Percentiles rank a stretch among this genome's conserved stretches.
These are phyloP conservation scores for Acanthamoeba pearcei DNA, from an alignment of 208 protist genomes.

Conservation along the genomic window DNA sequence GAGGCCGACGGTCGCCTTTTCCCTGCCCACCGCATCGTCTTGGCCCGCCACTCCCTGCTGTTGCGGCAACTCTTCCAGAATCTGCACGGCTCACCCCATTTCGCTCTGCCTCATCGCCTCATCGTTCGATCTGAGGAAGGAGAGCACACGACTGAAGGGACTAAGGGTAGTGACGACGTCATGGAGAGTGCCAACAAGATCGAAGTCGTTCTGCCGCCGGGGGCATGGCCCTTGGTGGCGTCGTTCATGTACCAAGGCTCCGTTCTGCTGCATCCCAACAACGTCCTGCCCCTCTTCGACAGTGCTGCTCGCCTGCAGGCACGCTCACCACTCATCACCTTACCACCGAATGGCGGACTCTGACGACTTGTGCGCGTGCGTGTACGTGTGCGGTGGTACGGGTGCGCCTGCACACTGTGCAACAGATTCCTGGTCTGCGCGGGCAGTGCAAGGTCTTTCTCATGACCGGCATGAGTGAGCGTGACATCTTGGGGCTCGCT, in stretches of 20 bases:
- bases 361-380: not conserved
- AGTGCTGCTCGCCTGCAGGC: not conserved
- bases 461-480: not conserved
- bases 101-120: not conserved
- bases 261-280: conserved; percentile 1
- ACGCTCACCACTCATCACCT: not conserved
- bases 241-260: conserved; percentile 24
- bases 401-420: not conserved
- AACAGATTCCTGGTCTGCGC: not conserved
- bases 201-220: not conserved
- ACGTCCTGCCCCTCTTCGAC: conserved; percentile 17
- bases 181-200: not conserved
- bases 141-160: not conserved
- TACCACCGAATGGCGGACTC: not conserved
- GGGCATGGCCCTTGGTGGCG: not conserved
- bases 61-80: not conserved
- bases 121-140: not conserved
- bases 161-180: not conserved
- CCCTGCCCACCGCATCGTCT: not conserved
- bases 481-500: conserved; percentile 5
- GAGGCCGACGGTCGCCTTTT: not conserved
- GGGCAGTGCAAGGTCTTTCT: not conserved
- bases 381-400: not conserved
- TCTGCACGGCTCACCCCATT: not conserved
- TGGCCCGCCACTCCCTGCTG: not conserved